These are phyloP conservation scores for Candida lessepsii DNA, from an alignment of 805 yeast species.

Conservation along the genomic window DNA sequence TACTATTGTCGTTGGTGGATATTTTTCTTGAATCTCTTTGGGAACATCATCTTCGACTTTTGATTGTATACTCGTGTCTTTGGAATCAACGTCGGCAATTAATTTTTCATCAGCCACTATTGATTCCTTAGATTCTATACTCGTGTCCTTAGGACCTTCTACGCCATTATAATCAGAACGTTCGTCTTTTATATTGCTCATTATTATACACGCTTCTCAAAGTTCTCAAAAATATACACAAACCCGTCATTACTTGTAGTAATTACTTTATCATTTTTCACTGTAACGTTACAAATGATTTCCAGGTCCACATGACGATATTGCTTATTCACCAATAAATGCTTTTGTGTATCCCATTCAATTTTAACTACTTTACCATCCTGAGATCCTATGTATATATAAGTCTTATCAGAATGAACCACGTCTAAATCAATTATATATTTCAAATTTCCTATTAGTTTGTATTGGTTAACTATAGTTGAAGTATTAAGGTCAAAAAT, in stretches of 20 bases:
- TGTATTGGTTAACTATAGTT: slow-evolving; percentile 9
- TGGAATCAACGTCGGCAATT: too few species aligned
- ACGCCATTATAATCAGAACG: neutral
- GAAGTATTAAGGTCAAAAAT: slow-evolving; percentile 5
- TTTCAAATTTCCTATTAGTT: slow-evolving; percentile 1
- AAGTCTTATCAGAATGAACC: neutral
- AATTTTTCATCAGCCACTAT: too few species aligned
- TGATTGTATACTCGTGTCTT: neutral
- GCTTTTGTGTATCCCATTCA: slow-evolving; percentile 8
- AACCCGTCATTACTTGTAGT: slow-evolving; percentile 8
- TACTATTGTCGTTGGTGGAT: slow-evolving; percentile 25
- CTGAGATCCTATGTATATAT: slow-evolving; percentile 7
- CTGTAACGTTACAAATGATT: neutral
- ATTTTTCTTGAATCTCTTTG: slow-evolving; percentile 7
- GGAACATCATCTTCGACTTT: neutral
- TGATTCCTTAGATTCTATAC: too few species aligned
- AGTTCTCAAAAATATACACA: slow-evolving; percentile 8
- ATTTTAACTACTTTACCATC: slow-evolving; percentile 1
- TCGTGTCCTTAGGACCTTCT: neutral
- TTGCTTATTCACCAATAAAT: slow-evolving; percentile 2
- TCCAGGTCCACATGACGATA: neutral
- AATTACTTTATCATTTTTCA: slow-evolving; percentile 2
- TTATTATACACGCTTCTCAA: neutral
- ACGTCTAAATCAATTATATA: slow-evolving; percentile 4
- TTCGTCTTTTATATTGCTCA: neutral